phyloP scores from a whole-genome alignment of 2,329 filamentous ascomycete genomes.

The Lasiodiplodia hormozganensis region DNA sequence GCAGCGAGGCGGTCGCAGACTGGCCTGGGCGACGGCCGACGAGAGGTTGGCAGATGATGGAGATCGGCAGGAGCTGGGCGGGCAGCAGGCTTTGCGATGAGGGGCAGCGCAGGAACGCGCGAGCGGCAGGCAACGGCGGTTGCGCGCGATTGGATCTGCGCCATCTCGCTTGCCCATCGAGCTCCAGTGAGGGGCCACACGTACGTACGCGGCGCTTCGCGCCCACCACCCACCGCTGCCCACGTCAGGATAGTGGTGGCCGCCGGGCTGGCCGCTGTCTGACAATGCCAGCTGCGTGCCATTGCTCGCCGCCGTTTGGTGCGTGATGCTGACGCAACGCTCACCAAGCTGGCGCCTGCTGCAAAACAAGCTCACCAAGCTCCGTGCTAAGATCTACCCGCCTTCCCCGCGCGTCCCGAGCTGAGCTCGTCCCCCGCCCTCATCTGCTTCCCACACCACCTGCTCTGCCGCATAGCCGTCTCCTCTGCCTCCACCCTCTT shows the following conservation, averaged over 20 bases:
- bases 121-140: not conserved
- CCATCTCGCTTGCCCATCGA: slow-evolving; percentile 15
- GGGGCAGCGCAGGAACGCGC: slow-evolving; percentile 6
- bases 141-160: slow-evolving; percentile 22
- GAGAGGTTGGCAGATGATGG: slow-evolving; percentile 12
- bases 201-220: slow-evolving; percentile 14
- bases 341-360: not conserved
- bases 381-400: slow-evolving; percentile 26
- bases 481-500: slow-evolving; percentile 9
- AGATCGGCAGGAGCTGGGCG: slow-evolving; percentile 18
- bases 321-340: slow-evolving; percentile 4
- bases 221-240: not conserved
- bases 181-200: slow-evolving; percentile 6
- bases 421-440: slow-evolving; percentile 13
- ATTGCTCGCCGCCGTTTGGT: not conserved
- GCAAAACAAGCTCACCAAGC: slow-evolving; percentile 30
- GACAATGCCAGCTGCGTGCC: not conserved
- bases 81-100: not conserved
- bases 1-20: not conserved
- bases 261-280: not conserved
- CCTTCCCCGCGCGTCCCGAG: slow-evolving; percentile 2
- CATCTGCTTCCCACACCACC: slow-evolving; percentile 7
- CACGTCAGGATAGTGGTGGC: slow-evolving; percentile 21
- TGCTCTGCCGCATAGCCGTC: slow-evolving; percentile 5
- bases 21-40: not conserved